These are phyloP conservation scores for Neckera pumila DNA, from an alignment of 225 moss, liverwort and hornwort species.

Conservation along the genomic window DNA sequence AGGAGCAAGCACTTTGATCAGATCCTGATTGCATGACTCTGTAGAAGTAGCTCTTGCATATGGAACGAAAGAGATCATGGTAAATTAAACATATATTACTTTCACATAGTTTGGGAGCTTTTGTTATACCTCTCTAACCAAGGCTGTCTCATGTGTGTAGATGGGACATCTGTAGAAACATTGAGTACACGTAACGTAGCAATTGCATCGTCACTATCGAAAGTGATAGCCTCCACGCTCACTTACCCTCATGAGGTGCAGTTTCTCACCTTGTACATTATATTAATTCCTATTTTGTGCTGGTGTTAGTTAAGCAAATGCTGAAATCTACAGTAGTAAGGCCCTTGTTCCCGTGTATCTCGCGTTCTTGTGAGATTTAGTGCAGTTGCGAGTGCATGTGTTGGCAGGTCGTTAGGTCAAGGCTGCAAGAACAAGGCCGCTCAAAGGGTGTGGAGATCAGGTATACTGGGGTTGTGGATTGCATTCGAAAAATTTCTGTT, in stretches of 20 bases:
- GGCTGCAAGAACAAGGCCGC: constrained; percentile 93
- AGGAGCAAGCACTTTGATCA: not conserved
- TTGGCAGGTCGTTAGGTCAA: constrained; percentile 85
- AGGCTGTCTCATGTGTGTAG: constrained; percentile 23
- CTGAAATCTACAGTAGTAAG: not conserved
- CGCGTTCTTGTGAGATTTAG: not conserved
- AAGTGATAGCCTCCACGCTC: constrained; percentile 89
- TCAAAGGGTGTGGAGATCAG: constrained; percentile 60
- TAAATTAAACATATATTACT: not conserved
- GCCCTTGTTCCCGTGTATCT: not conserved
- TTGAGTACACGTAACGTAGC: constrained; percentile 76
- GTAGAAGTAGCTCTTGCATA: not conserved
- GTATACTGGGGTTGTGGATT: constrained; percentile 86
- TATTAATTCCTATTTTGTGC: not conserved
- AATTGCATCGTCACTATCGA: constrained; percentile 81
- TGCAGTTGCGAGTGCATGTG: not conserved
- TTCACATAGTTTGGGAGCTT: not conserved
- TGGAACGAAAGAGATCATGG: not conserved
- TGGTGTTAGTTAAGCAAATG: not conserved
- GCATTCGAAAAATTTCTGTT: constrained; percentile 78
- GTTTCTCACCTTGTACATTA: not conserved
- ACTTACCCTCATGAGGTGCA: constrained; percentile 97
- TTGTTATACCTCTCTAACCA: not conserved
- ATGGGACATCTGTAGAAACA: constrained; percentile 70
- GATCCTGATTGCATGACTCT: not conserved